A percentile compares a stretch with the other conserved stretches of the same genome.
Evolutionary conservation across 257 asterid genomes (phyloP).

Genomic region (Anisodus acutangulus): DNA sequence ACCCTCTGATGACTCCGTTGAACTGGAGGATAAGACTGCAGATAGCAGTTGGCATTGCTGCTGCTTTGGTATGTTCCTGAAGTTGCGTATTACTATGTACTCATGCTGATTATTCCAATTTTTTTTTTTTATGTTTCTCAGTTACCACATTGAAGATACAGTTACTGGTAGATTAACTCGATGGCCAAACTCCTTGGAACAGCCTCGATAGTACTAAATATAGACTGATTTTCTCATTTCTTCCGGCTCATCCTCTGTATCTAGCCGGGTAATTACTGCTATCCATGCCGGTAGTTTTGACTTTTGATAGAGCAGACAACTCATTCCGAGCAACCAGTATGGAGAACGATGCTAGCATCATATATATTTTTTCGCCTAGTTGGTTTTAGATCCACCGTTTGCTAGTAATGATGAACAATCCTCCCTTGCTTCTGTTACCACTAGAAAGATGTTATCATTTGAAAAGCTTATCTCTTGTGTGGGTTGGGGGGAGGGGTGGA

Average conservation of each 20-base stretch:
- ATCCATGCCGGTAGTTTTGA: not conserved
- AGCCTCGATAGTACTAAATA: not conserved
- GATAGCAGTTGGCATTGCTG: slow-evolving; percentile 75
- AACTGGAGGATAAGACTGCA: slow-evolving; percentile 88
- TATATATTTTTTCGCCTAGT: not conserved
- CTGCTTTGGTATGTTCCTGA: slow-evolving; percentile 77
- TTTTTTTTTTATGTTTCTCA: not conserved
- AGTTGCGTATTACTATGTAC: slow-evolving; percentile 9
- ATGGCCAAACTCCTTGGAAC: not conserved
- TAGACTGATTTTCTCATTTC: not conserved
- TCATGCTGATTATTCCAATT: not conserved
- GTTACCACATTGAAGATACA: not conserved
- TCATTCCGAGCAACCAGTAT: not conserved
- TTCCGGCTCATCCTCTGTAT: not conserved
- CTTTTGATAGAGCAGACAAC: not conserved
- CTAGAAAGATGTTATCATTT: not conserved
- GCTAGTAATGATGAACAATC: not conserved
- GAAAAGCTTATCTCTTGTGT: not conserved
- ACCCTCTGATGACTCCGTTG: slow-evolving; percentile 92
- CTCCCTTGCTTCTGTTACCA: not conserved
- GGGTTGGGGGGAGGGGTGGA: not conserved
- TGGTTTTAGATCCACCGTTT: not conserved
- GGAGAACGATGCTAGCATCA: not conserved
- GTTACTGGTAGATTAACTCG: not conserved
- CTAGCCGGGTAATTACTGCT: not conserved